Evolutionary conservation across 75 land plant species (phyloP), one percentile per base, ranked within the genome.

Genomic region (Adiantum capillusveneris): DNA sequence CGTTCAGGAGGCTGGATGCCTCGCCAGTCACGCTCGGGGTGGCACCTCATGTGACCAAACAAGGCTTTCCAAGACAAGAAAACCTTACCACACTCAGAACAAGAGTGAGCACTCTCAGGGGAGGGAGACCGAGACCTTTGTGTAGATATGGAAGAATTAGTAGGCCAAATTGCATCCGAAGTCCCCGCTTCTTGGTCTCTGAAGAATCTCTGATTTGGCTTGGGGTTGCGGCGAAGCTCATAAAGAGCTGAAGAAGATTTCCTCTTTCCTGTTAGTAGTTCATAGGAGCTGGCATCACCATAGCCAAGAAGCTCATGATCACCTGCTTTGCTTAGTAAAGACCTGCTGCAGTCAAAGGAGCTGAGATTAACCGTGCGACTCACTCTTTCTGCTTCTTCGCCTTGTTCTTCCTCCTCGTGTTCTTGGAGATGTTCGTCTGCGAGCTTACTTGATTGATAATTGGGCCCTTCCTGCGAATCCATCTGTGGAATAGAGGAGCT

Each of bases 1-100:
- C 18, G 50, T 14, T 46, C 50, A 14, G 50, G 50, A n/a, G 18
- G 18, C 22, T 70, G 75, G 21, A 80, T 80, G 1, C 87, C 87
- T 20, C 87, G 77, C 87, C 83, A 84, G 22, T 74, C 75, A 9
- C 87, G 74, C 30, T 84, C 84, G 0, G 87, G 87, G 71, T 84
- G 87, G 65, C 84, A 84, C 29, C 84, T 54, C 87, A 84, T 84
- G 76, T 84, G 87, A 0, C 87, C 87, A 30, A 75, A 84, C 46
- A 84, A 62, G 19, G 87, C 87, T 61, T 84, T 84, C 71, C 76
- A 70, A 25, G 84, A 81, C 59, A 72, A 67, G 60, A 84, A 84
- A 53, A 44, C 65, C 76, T 74, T 84, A 13, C 81, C 83, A 42
- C 87, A 84, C 58, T 81, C 84, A 0, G 70, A 69, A 53, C 87